phyloP scores from a whole-genome alignment of 306 rosid genomes.

The Hippophae gyantsensis region DNA sequence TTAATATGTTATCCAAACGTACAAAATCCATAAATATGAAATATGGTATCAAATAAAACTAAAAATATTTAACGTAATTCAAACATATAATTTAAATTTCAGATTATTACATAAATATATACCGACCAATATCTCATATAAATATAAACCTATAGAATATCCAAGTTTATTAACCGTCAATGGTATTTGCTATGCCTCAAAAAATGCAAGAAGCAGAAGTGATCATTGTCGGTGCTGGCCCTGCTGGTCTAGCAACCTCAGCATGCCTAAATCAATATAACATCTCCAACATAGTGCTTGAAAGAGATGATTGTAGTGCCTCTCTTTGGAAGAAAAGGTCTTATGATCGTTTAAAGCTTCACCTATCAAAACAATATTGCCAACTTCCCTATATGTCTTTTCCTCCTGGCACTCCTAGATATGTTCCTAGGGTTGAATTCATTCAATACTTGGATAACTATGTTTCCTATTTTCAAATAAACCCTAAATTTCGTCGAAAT shows the following conservation, averaged over 20 bases:
- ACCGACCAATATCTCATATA: too few species aligned
- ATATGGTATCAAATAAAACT: too few species aligned
- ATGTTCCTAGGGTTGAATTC: conserved; percentile 31
- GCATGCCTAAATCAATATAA: conserved; percentile 24
- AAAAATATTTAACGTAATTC: too few species aligned
- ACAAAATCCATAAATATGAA: too few species aligned
- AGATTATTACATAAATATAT: too few species aligned
- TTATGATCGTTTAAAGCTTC: conserved; percentile 36
- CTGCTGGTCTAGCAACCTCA: conserved; percentile 38
- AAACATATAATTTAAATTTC: too few species aligned
- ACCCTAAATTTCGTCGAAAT: conserved; percentile 8
- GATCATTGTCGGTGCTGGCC: conserved; percentile 37
- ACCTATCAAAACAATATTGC: conserved; percentile 41
- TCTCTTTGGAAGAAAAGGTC: conserved; percentile 48
- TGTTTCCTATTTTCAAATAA: conserved; percentile 20
- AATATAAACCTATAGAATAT: too few species aligned
- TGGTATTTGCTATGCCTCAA: too few species aligned
- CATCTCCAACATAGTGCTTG: conserved; percentile 30
- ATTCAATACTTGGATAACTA: conserved; percentile 41
- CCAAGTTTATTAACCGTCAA: too few species aligned
- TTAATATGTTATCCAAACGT: too few species aligned
- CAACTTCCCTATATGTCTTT: conserved; percentile 46
- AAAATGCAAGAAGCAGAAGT: too few species aligned
- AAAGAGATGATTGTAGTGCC: conserved; percentile 34
- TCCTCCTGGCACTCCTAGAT: conserved; percentile 27